Conservation (phyloP, 208 protist genomes). For the Trypanosoma cruzi region DNA sequence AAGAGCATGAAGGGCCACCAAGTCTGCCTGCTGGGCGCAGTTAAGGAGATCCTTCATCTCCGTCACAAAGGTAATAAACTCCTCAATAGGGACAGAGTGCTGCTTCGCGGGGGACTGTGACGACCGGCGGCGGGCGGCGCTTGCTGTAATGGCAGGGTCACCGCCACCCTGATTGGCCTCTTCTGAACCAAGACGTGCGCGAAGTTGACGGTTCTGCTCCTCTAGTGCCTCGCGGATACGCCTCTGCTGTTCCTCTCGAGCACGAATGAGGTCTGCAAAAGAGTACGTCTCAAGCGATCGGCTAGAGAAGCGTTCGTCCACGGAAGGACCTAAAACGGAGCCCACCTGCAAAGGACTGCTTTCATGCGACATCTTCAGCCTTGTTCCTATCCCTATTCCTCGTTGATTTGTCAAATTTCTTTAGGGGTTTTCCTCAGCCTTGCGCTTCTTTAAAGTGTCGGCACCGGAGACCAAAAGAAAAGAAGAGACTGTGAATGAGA, state of each 20-base stretch:
- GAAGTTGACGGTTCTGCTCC: constrained; percentile 25
- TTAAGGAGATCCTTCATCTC: constrained; percentile 24
- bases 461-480: neutral
- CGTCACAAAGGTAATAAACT: constrained; percentile 25
- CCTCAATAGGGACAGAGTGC: constrained; percentile 3
- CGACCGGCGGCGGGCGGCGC: neutral
- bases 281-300: neutral
- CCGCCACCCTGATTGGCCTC: neutral
- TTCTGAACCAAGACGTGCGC: constrained; percentile 18
- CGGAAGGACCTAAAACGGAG: neutral
- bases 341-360: neutral
- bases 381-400: too few species aligned
- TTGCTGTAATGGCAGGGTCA: neutral
- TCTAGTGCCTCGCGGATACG: constrained; percentile 21
- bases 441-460: neutral
- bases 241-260: constrained; percentile 25
- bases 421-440: neutral
- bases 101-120: neutral
- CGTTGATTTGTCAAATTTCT: neutral
- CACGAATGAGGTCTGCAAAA: constrained; percentile 22
- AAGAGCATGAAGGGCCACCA: constrained; percentile 15
- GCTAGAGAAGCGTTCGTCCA: neutral
- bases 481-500: neutral
- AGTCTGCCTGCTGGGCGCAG: constrained; percentile 21
- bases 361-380: constrained; percentile 3